These are phyloP conservation scores for Echites panduratus DNA, from an alignment of 257 asterid genomes.

Conservation along the genomic window DNA sequence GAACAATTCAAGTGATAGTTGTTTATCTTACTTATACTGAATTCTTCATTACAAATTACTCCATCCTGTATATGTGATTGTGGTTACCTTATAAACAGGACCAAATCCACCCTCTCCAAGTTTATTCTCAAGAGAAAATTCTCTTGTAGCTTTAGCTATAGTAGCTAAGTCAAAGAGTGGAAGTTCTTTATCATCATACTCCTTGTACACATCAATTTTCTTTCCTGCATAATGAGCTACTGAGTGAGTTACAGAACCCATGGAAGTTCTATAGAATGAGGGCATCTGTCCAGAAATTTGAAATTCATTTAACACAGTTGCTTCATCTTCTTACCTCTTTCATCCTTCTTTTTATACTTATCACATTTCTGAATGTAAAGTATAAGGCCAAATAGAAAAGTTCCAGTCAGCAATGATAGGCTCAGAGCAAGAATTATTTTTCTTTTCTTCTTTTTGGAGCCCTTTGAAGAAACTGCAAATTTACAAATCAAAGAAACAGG, in stretches of 20 bases:
- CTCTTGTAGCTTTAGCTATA: slow-evolving; percentile 26
- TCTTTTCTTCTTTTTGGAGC: not conserved
- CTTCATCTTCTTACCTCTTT: not conserved
- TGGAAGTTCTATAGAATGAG: no score
- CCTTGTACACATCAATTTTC: no score
- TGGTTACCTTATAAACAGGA: slow-evolving; percentile 34
- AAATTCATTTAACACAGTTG: no score
- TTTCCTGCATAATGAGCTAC: no score
- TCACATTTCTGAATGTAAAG: not conserved
- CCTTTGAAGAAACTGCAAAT: slow-evolving; percentile 2
- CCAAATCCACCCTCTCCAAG: slow-evolving; percentile 52
- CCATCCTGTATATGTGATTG: no score
- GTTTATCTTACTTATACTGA: no score
- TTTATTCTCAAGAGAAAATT: slow-evolving; percentile 24
- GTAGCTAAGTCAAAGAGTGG: slow-evolving; percentile 18
- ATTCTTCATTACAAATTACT: no score
- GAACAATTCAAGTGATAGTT: no score
- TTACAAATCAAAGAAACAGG: no score
- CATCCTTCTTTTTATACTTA: slow-evolving; percentile 6
- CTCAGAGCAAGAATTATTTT: not conserved
- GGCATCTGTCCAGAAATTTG: no score
- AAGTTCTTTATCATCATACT: slow-evolving; percentile 18
- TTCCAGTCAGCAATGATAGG: slow-evolving; percentile 3
- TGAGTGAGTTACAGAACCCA: no score
- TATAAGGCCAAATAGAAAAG: slow-evolving; percentile 8